Evolutionary conservation across 768 basidiomycete genomes (phyloP), one percentile per base, ranked within the genome.

Genomic region (Mycena maculata): DNA sequence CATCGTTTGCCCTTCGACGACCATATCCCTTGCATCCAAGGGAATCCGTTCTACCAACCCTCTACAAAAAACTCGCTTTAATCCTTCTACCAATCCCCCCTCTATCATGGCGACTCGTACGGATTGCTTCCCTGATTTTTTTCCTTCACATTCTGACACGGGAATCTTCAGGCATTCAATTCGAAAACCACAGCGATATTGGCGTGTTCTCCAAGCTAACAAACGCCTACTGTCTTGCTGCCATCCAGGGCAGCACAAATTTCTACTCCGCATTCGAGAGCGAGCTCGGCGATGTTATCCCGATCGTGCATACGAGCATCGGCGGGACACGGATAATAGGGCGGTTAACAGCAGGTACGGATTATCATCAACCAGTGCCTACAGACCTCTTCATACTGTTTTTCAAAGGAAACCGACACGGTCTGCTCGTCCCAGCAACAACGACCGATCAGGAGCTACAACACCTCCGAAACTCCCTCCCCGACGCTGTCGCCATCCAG

Each of bases 361-460:
- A 9, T 3, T 22, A 9, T n/a, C 33, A 20, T 57, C 55, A 25
- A 30, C 36, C 36, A n/a, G 23, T 48, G 27, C 13, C 33, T 8
- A 38, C 31, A 45, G 28, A n/a, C 44, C 30, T 42, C 58, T 60
- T 61, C 49, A 22, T 41, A 39, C 44, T 27, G 25, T 41, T 49
- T n/a, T 55, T 20, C 16, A 20, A 75, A 92, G 95, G 96, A 63
- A 99, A 99, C 83, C 90, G 95, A 70, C 96, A 99, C 78, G 98
- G 98, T 61, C 89, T 99, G 30, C 93, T 99, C 66, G 95, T 99
- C 25, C 98, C 98, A 11, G 90, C 93, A 57, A 90, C 95, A 60
- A 96, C 98, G 52, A 96, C 96, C 55, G 98, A 99, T 78, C 98
- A 99, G 76, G 98, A 99, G 78, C 88, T 99, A 2, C 98, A 98